Percentiles rank a stretch among this genome's conserved stretches.
Conservation (phyloP, 192 early-diverging fungal genomes). For the Gigaspora rosea region DNA sequence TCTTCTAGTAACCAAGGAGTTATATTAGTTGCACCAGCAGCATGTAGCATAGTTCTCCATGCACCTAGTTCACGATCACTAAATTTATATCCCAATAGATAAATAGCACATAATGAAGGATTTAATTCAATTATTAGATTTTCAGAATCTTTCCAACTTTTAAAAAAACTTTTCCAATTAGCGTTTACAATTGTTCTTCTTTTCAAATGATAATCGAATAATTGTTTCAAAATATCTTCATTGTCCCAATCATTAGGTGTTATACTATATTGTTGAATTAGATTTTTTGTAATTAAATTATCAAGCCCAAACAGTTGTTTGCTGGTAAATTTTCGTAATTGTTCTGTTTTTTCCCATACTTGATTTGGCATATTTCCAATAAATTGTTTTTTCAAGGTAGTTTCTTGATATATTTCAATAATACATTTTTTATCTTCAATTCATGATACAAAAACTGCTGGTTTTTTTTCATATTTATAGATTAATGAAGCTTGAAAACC, state of each 20-base stretch:
- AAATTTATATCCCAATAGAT: too few species aligned
- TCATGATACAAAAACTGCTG: constrained; percentile 7
- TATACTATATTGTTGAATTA: constrained; percentile 1
- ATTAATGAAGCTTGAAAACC: neutral
- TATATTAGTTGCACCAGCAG: constrained; percentile 3
- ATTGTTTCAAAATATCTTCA: too few species aligned
- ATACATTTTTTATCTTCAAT: neutral
- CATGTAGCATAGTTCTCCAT: too few species aligned
- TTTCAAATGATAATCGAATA: too few species aligned
- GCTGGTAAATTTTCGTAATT: neutral
- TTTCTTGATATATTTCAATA: constrained; percentile 1
- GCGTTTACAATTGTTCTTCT: too few species aligned
- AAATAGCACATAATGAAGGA: too few species aligned
- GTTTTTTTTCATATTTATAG: neutral
- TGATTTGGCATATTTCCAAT: neutral
- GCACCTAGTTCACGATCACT: too few species aligned
- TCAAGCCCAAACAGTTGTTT: constrained; percentile 3
- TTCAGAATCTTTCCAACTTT: too few species aligned
- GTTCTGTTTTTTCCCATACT: neutral
- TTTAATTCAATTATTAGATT: too few species aligned
- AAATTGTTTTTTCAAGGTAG: neutral
- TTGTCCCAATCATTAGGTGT: neutral
- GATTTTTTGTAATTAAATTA: constrained; percentile 3
- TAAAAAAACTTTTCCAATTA: constrained; percentile 1
- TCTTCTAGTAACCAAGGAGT: neutral